Conservation (phyloP, 164 flowering plant genomes). For the Macadamia tetraphylla region DNA sequence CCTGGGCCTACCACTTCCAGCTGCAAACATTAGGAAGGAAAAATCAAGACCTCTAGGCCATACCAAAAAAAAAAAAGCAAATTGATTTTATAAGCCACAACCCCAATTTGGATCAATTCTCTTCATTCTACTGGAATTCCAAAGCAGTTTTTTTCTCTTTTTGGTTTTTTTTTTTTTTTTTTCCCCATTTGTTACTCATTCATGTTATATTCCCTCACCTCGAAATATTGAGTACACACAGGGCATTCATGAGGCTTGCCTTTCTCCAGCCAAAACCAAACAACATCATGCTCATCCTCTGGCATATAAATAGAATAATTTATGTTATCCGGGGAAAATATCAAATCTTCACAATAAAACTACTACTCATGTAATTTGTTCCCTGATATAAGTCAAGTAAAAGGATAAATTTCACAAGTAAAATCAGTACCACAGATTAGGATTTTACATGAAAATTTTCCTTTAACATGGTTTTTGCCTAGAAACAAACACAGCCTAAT, state of each 20-base stretch:
- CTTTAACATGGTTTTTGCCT: no score
- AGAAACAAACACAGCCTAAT: not conserved
- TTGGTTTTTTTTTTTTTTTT: no score
- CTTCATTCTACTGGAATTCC: no score
- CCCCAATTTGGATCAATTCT: no score
- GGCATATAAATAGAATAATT: not conserved
- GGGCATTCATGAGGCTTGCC: constrained; percentile 87
- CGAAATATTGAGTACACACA: constrained; percentile 72
- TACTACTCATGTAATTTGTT: no score
- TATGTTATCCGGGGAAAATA: not conserved
- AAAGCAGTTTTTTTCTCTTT: no score
- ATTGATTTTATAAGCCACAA: not conserved
- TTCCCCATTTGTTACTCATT: no score
- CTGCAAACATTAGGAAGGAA: constrained; percentile 30
- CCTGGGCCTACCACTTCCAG: constrained; percentile 84
- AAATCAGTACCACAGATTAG: no score
- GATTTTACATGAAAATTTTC: no score
- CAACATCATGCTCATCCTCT: constrained; percentile 95
- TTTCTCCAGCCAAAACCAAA: constrained; percentile 97
- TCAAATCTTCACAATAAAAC: not conserved
- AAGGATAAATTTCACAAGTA: not conserved
- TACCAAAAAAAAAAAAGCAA: not conserved
- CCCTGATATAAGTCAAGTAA: no score
- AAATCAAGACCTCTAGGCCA: not conserved
- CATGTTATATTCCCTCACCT: constrained; percentile 22